Evolutionary conservation across 306 rosid genomes (phyloP), one percentile per base, ranked within the genome.

Genomic region (Luffa acutangula): DNA sequence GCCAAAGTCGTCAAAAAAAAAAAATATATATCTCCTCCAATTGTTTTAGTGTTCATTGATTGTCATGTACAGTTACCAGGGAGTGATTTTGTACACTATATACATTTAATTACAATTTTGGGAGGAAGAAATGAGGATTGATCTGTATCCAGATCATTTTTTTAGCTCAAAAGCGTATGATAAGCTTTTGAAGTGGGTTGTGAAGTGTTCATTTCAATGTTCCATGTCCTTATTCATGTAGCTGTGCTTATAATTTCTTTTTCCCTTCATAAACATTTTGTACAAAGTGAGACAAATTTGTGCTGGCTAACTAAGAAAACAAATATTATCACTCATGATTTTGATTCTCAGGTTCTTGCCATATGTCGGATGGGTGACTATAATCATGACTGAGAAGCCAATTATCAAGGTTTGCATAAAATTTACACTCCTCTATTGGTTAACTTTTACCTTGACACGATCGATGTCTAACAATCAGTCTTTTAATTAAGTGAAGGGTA

Each of bases 291-390:
- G n/a, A 56, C 9, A 37, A 12, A 9, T 11, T 3, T 64, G 9
- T 64, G 6, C 31, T 4, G 31, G 51, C 41, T 17, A 31, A 42
- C 10, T 67, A 18, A 67, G 49, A 67, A 8, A 41, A 67, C 52
- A 42, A 67, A 67, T n/a, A 46, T n/a, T 15, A 56, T 15, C 6
- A 13, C 52, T 25, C 59, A 49, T 34, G n/a, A 7, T 36, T 39
- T 9, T 84, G 36, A 21, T 74, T 79, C 84, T 69, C 97, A 92
- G 97, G 83, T 92, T 92, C 87, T 86, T 94, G 80, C 97, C 98
- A 59, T 92, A 92, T 69, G 98, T 92, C 42, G 98, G 98, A 75
- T 94, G 98, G 97, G 97, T 91, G 64, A 94, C 98, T 9, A 91
- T 92, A 78, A 88, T 94, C 80, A 89, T 94, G 98, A 94, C 97